Conservation (phyloP, 2,329 filamentous ascomycete genomes). For the Colletotrichum aenigma region DNA sequence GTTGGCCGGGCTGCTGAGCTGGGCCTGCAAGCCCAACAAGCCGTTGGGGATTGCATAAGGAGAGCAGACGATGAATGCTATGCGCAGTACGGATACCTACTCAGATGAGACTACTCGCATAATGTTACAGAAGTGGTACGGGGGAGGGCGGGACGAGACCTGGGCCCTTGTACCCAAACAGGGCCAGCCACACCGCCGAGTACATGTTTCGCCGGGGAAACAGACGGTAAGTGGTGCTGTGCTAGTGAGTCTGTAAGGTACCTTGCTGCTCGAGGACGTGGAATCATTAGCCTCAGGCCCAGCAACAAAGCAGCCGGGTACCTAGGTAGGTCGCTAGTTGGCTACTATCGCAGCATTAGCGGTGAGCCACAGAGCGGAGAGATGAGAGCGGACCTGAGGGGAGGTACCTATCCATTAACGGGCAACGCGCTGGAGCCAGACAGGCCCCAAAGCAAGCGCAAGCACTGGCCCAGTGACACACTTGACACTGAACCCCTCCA, state of each 20-base stretch:
- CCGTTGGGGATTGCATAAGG: background rate
- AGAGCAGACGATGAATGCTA: background rate
- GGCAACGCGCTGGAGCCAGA: constrained; percentile 7
- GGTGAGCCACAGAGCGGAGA: constrained; percentile 17
- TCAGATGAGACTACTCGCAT: constrained; percentile 12
- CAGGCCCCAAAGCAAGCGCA: constrained; percentile 6
- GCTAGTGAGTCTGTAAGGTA: background rate
- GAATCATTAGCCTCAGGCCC: background rate
- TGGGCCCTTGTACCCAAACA: constrained; percentile 6
- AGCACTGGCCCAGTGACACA: constrained; percentile 19
- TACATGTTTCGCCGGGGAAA: background rate
- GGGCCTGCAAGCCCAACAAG: background rate
- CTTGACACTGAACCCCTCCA: constrained; percentile 19
- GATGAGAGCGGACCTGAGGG: constrained; percentile 10
- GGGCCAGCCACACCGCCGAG: constrained; percentile 18
- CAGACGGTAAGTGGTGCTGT: background rate
- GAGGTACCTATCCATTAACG: background rate
- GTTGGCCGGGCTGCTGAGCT: background rate
- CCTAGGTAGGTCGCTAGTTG: background rate
- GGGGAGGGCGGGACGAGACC: constrained; percentile 13
- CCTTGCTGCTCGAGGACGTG: background rate
- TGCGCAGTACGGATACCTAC: background rate
- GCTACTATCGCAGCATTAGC: background rate
- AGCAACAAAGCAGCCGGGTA: background rate
- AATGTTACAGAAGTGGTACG: constrained; percentile 17